These are phyloP conservation scores for Fraxinus paxiana DNA, from an alignment of 305 asterid genomes.

Conservation along the genomic window DNA sequence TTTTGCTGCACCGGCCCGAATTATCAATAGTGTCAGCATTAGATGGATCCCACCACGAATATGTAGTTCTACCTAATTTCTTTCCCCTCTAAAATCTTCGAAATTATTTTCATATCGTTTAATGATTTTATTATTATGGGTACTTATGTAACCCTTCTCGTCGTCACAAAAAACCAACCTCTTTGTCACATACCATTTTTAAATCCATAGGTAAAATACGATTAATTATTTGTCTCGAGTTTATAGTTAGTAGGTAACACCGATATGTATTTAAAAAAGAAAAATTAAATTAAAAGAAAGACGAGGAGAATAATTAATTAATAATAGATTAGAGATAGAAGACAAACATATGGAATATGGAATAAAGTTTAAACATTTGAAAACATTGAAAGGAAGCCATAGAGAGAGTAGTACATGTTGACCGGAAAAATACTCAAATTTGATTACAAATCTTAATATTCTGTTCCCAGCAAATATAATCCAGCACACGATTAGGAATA, in stretches of 20 bases:
- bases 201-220: no score
- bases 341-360: slow-evolving; percentile 60
- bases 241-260: not conserved
- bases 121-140: not conserved
- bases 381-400: slow-evolving; percentile 23
- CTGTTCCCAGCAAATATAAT: slow-evolving; percentile 12
- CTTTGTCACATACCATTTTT: no score
- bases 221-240: not conserved
- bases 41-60: not conserved
- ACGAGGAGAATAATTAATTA: not conserved
- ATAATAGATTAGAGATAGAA: slow-evolving; percentile 6
- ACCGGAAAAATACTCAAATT: slow-evolving; percentile 19
- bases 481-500: slow-evolving; percentile 33
- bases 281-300: not conserved
- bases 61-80: not conserved
- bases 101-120: not conserved
- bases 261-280: not conserved
- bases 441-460: slow-evolving; percentile 26
- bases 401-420: slow-evolving; percentile 29
- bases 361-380: slow-evolving; percentile 24
- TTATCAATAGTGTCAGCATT: not conserved
- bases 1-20: not conserved
- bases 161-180: no score
- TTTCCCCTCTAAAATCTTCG: not conserved
- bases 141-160: no score